Evolutionary conservation across 192 early-diverging fungal species (phyloP).

Genomic region (Coemansia sp.): DNA sequence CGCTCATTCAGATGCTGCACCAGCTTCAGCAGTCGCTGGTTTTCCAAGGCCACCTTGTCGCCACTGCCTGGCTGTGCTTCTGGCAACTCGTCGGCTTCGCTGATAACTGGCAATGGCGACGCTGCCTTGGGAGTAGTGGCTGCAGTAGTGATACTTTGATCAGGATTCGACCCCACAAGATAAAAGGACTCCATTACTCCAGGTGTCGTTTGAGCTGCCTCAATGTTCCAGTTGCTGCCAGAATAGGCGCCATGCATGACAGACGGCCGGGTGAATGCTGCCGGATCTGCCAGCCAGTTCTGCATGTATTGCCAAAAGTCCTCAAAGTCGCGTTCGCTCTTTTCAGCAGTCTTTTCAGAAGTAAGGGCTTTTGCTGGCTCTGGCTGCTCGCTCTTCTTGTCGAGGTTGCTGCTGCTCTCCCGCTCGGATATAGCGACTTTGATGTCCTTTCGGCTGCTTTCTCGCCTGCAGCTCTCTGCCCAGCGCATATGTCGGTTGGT

Average conservation of each 20-base stretch:
- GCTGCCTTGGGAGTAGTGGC: constrained; percentile 13
- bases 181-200: constrained; percentile 53
- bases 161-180: constrained; percentile 38
- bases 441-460: constrained; percentile 6
- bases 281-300: constrained; percentile 47
- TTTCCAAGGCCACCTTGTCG: constrained; percentile 19
- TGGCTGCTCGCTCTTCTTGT: not conserved
- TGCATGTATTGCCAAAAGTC: constrained; percentile 55
- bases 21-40: constrained; percentile 24
- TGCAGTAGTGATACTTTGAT: constrained; percentile 23
- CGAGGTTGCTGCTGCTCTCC: not conserved
- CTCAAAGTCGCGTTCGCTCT: constrained; percentile 45
- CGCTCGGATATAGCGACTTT: not conserved
- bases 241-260: constrained; percentile 2
- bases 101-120: constrained; percentile 20
- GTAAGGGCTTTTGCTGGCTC: too few species aligned
- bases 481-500: constrained; percentile 37
- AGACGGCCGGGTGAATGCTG: constrained; percentile 38
- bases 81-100: constrained; percentile 20
- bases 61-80: not conserved
- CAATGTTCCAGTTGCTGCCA: not conserved
- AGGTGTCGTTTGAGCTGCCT: constrained; percentile 9
- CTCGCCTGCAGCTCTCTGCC: constrained; percentile 42
- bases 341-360: not conserved
- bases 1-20: constrained; percentile 31